Evolutionary conservation across 352 stramenopile genomes (phyloP).

Genomic region (Pythium sp.): DNA sequence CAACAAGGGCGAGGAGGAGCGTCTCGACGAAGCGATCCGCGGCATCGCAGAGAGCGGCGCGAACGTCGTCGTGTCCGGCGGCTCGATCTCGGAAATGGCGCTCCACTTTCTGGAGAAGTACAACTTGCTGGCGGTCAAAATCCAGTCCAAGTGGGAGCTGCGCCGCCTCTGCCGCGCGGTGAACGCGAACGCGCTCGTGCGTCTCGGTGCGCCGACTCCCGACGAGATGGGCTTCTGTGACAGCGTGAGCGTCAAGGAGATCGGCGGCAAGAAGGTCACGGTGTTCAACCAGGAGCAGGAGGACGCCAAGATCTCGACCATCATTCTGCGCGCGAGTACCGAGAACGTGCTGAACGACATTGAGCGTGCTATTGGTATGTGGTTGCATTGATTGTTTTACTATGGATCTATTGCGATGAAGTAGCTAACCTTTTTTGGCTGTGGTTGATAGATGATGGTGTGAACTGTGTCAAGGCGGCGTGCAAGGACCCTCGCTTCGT

Average conservation of each 20-base stretch:
- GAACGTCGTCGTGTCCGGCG: slow-evolving; percentile 95
- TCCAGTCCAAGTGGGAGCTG: slow-evolving; percentile 99
- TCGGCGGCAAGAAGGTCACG: slow-evolving; percentile 96
- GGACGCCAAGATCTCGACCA: slow-evolving; percentile 95
- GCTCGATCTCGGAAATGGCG: slow-evolving; percentile 98
- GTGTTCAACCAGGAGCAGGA: slow-evolving; percentile 95
- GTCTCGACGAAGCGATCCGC: slow-evolving; percentile 97
- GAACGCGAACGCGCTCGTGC: slow-evolving; percentile 96
- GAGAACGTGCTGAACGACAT: slow-evolving; percentile 98
- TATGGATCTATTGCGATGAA: not conserved
- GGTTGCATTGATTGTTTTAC: no score
- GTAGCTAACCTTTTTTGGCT: not conserved
- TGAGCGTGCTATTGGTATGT: slow-evolving; percentile 91
- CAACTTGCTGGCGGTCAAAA: slow-evolving; percentile 96
- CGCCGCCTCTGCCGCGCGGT: slow-evolving; percentile 96
- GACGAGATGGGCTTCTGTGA: slow-evolving; percentile 98
- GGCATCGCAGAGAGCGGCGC: slow-evolving; percentile 95
- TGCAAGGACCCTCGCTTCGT: slow-evolving; percentile 96
- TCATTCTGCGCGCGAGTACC: slow-evolving; percentile 93
- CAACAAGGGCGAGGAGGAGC: slow-evolving; percentile 98
- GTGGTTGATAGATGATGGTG: slow-evolving; percentile 88
- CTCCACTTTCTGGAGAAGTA: slow-evolving; percentile 99
- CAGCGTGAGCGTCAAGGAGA: slow-evolving; percentile 92
- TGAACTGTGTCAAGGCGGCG: slow-evolving; percentile 95
- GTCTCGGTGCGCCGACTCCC: slow-evolving; percentile 94